phyloP scores from a whole-genome alignment of 352 stramenopile species.

The Phytophthora pistaciae region DNA sequence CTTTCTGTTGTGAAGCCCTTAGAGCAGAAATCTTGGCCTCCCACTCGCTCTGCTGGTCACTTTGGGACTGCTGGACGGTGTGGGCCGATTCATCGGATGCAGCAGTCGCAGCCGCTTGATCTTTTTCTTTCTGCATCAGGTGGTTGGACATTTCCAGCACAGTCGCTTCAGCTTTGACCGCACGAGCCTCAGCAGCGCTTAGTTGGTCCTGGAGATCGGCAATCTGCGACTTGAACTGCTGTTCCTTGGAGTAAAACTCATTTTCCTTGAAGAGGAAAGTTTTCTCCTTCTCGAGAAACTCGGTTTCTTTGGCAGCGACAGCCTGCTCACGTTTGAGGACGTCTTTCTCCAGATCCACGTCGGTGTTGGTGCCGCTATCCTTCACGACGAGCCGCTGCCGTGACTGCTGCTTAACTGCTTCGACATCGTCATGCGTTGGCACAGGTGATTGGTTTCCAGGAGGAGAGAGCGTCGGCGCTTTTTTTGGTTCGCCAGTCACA shows the following conservation, averaged over 20 bases:
- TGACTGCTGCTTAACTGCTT: background rate
- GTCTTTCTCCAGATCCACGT: conserved; percentile 60
- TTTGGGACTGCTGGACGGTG: conserved; percentile 15
- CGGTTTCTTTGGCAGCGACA: conserved; percentile 40
- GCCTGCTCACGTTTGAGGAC: conserved; percentile 51
- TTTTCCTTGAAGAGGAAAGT: conserved; percentile 47
- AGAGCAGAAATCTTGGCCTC: conserved; percentile 17
- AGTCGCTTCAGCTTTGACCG: conserved; percentile 34
- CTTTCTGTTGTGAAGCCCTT: conserved; percentile 18
- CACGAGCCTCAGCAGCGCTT: conserved; percentile 20
- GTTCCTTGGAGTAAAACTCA: conserved; percentile 43
- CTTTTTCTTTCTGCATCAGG: conserved; percentile 37
- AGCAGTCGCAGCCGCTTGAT: conserved; percentile 24
- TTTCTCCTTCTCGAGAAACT: conserved; percentile 48
- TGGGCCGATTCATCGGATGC: conserved; percentile 9
- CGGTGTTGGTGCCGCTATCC: conserved; percentile 71
- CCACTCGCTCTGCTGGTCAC: conserved; percentile 26
- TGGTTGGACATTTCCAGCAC: conserved; percentile 37
- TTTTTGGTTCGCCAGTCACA: background rate
- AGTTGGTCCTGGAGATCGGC: conserved; percentile 41
- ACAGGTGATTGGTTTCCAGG: conserved; percentile 2
- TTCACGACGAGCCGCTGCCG: conserved; percentile 47
- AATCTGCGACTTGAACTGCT: conserved; percentile 36
- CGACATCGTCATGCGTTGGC: background rate
- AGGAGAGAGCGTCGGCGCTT: background rate